Base-by-base conservation (phyloP, 768 basidiomycete species). In the Leccinum variicolor region DNA sequence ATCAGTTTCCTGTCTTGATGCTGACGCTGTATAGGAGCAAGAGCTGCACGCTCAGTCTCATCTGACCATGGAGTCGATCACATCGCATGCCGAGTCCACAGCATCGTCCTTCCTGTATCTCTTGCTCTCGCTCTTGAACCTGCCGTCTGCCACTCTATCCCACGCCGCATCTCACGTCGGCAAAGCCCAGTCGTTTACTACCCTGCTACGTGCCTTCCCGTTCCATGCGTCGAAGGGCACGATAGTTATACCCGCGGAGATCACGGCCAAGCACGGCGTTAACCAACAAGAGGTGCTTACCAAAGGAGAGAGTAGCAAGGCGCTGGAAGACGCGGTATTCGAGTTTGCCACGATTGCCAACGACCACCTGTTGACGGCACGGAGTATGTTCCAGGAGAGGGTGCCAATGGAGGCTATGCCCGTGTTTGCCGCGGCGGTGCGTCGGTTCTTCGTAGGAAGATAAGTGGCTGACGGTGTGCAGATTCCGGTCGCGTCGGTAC, bases 131-230 rank as follows among this genome's bases (percentile, higher is more conserved):
- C 71, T 92, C 53, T 72, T 89, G 55, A 76, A 80, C 23, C 72
- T 86, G 19, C 79, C 80, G 13, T 82, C 82, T 28, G 79, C 81
- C 8, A 76, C 77, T 4, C 69, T 87, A 21, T 84, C 87, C 6
- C 91, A 92, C 72, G 89, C 88, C 2, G 89, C 86, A 2, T 93
- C 90, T 7, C 92, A 94, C 69, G 76, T 94, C 15, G 92, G 92
- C 10, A 74, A 83, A 3, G 86, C 92, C 4, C 85, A 88, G 65
- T 87, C 85, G 29, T 75, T 91, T 48, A 67, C 81, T 6, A 90
- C 85, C 13, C 79, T 92, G 56, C 77, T 94, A 53, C 85, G 92
- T 45, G 87, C 84, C 6, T 75, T 93, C 31, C 88, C 91, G 10
- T 92, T 82, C 65, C 91, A 94, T 68, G 86, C 84, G 14, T 82